Base-by-base conservation (phyloP, 208 protist species). In the Leishmania tarentolae region DNA sequence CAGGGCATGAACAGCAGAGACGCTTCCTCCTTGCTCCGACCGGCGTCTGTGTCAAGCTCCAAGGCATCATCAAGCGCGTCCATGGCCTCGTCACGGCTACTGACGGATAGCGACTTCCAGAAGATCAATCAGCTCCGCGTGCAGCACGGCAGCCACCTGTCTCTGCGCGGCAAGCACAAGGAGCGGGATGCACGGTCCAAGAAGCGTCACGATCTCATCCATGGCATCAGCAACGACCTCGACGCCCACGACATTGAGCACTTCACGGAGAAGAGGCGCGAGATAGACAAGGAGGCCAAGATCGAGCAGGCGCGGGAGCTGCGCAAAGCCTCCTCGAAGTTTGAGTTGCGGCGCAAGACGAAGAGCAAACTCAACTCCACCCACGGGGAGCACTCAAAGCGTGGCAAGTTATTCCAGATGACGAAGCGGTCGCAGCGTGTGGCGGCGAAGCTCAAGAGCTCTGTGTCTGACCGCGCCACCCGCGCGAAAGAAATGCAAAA, bases 341-440 rank as follows among this genome's bases (percentile, higher is more conserved):
- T 98, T 80, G 95, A 98, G 82, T 90, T 96, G 42, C 85, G 90
- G 28, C 94, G 95, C 85, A 96, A 96, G 86, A 96, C 89, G 87
- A 98, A 98, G 92, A 96, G 89, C 78, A 96, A 96, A 79, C 88
- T 96, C 28, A 96, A 96, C 87, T 92, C 95, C 2, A 97, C 95
- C 0, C 93, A 97, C 77, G 84, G 86, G 24, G 92, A 97, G 80
- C 92, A 98, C 83, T 91, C 92, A 37, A 97, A 97, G 91, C 85
- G 93, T 6, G 94, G 93, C 6, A 98, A 98, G 80, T 86, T 97
- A 0, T 98, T 96, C 87, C 92, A 93, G 78, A 98, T 98, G 95
- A 96, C 95, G 57, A 97, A 97, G 87, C 90, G 95, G 2, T 97
- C 93, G 46, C 88, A 87, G 46, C 92, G 95, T 52, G 95, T 98